Conservation (phyloP, 352 stramenopile genomes). For the Pythium guiyangense region DNA sequence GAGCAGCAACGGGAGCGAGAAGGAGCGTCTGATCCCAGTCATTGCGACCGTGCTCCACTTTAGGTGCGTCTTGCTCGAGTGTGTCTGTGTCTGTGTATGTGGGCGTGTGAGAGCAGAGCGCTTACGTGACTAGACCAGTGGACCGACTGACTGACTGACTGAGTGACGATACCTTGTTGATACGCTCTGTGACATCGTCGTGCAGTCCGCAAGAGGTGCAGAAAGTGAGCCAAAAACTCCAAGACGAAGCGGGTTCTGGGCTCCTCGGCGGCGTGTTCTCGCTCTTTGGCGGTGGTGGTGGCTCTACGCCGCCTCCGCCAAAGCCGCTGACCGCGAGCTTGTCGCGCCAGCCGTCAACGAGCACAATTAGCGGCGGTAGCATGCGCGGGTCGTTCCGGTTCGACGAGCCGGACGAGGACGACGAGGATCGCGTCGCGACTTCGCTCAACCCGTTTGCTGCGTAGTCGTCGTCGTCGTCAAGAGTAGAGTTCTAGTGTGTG, state of each 20-base stretch:
- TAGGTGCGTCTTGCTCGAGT: constrained; percentile 15
- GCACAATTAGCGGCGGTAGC: constrained; percentile 23
- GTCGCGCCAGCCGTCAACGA: constrained; percentile 35
- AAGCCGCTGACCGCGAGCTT: constrained; percentile 42
- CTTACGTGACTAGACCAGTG: not conserved
- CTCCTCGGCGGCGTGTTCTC: constrained; percentile 74
- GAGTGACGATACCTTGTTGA: not conserved
- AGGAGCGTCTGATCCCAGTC: constrained; percentile 75
- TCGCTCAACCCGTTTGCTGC: constrained; percentile 65
- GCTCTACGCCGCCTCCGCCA: constrained; percentile 23
- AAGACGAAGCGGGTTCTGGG: constrained; percentile 29
- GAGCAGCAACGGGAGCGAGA: constrained; percentile 66
- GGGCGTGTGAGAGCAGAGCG: too few species aligned
- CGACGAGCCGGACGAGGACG: constrained; percentile 47
- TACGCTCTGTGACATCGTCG: not conserved
- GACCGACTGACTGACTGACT: not conserved
- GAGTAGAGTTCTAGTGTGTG: constrained; percentile 17
- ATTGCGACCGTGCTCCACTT: constrained; percentile 73
- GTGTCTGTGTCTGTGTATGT: not conserved
- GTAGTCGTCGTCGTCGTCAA: constrained; percentile 10
- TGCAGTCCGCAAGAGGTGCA: constrained; percentile 57
- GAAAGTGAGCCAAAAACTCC: constrained; percentile 40
- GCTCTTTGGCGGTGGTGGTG: constrained; percentile 43
- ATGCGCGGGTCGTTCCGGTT: constrained; percentile 23
- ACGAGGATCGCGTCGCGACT: constrained; percentile 42